These are phyloP conservation scores for Cryptosporidium sp. DNA, from an alignment of 169 alveolate species.

Conservation along the genomic window DNA sequence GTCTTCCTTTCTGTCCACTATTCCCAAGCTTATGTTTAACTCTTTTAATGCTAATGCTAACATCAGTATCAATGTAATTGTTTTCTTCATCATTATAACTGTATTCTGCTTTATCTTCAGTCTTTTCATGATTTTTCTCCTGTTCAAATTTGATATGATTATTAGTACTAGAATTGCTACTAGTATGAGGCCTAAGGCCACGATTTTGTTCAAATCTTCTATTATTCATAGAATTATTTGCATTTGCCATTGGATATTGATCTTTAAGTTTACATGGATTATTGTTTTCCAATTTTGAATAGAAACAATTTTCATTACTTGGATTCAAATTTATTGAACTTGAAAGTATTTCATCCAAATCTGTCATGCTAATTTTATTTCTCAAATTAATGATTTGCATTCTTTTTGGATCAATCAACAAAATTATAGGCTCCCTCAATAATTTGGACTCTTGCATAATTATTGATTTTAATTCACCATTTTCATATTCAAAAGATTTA, in stretches of 20 bases:
- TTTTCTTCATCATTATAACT: not conserved
- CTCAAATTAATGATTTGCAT: slow-evolving; percentile 18
- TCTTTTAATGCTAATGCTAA: slow-evolving; percentile 3
- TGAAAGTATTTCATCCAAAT: slow-evolving; percentile 15
- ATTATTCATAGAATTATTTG: not conserved
- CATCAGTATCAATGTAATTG: not conserved
- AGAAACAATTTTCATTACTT: not conserved
- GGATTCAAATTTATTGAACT: slow-evolving; percentile 19
- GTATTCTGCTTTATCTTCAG: not conserved
- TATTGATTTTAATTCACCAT: not conserved
- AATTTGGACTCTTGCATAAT: slow-evolving; percentile 14
- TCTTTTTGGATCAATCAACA: slow-evolving; percentile 47
- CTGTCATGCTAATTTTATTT: not conserved
- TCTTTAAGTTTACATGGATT: too few relatives aligned
- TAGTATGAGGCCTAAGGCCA: not conserved
- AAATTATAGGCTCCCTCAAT: slow-evolving; percentile 38
- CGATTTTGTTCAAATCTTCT: not conserved
- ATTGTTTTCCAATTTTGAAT: not conserved
- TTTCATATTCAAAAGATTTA: not conserved
- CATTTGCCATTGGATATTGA: too few relatives aligned
- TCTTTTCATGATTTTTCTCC: not conserved
- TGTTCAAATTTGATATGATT: not conserved
- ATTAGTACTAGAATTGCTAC: not conserved
- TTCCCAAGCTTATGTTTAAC: not conserved
- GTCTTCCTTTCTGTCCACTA: not conserved